phyloP scores from a whole-genome alignment of 1,284 basidiomycete genomes.

The Puccinia polysora region DNA sequence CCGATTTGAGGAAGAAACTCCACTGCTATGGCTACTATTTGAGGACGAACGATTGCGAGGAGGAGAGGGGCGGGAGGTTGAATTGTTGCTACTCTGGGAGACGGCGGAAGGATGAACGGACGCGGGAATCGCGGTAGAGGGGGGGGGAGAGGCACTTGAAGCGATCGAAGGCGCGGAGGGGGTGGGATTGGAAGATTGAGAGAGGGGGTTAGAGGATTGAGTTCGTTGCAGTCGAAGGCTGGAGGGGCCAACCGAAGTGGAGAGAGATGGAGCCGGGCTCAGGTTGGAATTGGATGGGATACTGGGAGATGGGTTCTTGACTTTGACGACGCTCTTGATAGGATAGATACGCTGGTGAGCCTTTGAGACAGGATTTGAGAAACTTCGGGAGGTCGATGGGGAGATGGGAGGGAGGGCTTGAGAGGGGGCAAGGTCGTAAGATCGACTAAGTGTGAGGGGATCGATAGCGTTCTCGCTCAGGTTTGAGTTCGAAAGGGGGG shows the following conservation, averaged over 20 bases:
- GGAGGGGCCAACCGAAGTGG: not conserved
- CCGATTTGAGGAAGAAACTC: not conserved
- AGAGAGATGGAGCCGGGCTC: not conserved
- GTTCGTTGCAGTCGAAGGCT: not conserved
- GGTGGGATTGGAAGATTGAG: not conserved
- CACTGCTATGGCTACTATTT: not conserved
- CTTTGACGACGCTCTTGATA: constrained; percentile 7
- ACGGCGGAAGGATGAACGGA: not conserved
- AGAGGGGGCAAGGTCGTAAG: not conserved
- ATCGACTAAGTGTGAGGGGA: not conserved
- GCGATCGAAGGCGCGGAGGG: not conserved
- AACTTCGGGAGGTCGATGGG: not conserved
- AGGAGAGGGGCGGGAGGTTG: not conserved
- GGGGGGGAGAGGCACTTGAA: not conserved
- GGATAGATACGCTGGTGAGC: not conserved
- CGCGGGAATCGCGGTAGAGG: not conserved
- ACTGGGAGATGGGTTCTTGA: not conserved
- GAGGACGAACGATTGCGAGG: not conserved
- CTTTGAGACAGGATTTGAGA: not conserved
- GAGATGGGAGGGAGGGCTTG: not conserved
- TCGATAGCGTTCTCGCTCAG: too few relatives aligned
- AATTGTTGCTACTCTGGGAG: not conserved
- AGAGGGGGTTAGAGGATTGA: not conserved
- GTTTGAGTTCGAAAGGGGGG: not conserved
- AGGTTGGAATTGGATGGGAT: not conserved